Evolutionary conservation across 73 alveolate species (phyloP).

Genomic region (Tetrahymena thermophila): DNA sequence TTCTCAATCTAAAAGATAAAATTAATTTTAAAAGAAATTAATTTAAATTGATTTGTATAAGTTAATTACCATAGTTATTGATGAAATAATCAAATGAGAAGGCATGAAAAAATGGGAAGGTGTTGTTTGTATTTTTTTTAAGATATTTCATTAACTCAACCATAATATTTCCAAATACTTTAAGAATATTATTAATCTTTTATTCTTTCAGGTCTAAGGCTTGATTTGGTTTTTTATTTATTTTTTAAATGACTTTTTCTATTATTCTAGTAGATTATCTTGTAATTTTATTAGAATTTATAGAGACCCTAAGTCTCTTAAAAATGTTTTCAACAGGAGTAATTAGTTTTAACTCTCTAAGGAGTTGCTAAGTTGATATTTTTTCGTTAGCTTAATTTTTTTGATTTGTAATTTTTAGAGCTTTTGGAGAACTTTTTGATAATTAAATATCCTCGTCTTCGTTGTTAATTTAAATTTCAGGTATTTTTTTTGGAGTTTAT

Average conservation of each 20-base stretch:
- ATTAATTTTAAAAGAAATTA: no score
- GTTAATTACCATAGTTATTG: neutral
- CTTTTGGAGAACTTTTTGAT: neutral
- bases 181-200: neutral
- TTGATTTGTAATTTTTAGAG: neutral
- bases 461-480: neutral
- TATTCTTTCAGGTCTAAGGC: neutral
- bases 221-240: neutral
- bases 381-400: neutral
- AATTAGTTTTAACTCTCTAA: neutral
- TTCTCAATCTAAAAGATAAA: no score
- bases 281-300: neutral
- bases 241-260: neutral
- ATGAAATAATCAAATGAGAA: neutral
- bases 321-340: neutral
- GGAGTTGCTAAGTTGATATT: neutral
- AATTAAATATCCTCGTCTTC: neutral
- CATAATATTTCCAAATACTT: neutral
- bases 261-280: neutral
- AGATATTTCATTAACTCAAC: neutral
- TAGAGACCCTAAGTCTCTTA: neutral
- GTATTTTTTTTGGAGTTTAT: neutral
- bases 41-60: neutral
- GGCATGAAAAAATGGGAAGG: neutral
- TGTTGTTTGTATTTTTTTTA: neutral